Base-by-base conservation (phyloP, 176 grass and related monocot genomes). In the Poa pratensis region DNA sequence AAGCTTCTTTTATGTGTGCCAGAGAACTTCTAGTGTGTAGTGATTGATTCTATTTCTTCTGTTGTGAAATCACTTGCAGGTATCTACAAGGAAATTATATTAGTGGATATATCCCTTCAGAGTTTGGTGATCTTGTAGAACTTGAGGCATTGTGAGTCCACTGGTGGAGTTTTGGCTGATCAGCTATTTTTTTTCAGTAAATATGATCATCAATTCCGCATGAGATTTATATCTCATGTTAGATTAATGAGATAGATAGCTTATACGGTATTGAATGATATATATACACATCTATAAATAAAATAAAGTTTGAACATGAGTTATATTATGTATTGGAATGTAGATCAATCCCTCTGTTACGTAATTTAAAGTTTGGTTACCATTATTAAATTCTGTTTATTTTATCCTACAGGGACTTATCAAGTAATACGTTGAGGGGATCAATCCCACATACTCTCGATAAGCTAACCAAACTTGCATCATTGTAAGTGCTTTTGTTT, bases 71-170 rank as follows among this genome's bases (percentile, higher is more conserved):
- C 46, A 58, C 58, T 88, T 86, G 58, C 80, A 99, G 96, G 43
- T 91, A 92, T 78, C 83, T 99, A 87, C 94, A 94, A 82, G 95
- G 91, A 68, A 98, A 98, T 88, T 98, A 99, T 84, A 91, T 99
- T 76, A 96, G 94, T 83, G 94, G 96, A 82, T 75, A 88, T 85
- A 96, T 99, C 75, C 96, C 96, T 64, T 78, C 39, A 48, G 94
- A 99, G 73, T 91, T 96, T 82, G 96, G 96, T 19, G 89, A 93
- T 85, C 87, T 98, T 64, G 84, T 91, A 82, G 89, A 90, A 59
- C 91, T 98, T 39, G 87, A 90, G 83, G 73, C 83, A 45, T 46
- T 98, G 95, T 98, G 80, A 98, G 95, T 95, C 78, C 76, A 78
- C 18, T 6, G 22, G 43, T 85, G 80, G 50, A 65, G 45, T 68